Percentiles rank a stretch among this genome's conserved stretches.
Conservation (phyloP, 2,329 filamentous ascomycete species). For the Fusarium xyrophilum region DNA sequence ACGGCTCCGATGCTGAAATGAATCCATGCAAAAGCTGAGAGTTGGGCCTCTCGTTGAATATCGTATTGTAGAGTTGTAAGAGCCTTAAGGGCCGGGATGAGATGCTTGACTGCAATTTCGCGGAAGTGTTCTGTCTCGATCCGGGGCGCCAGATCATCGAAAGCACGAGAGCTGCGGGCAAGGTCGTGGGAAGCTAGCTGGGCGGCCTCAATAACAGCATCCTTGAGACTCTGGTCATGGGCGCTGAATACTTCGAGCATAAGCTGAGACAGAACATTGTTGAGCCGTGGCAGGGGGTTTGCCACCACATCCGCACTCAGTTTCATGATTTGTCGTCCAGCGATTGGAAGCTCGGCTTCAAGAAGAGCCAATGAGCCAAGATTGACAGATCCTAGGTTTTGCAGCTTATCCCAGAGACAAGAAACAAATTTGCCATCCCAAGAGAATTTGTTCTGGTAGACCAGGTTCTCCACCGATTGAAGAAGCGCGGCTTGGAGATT, state of each 20-base stretch:
- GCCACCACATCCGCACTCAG: conserved; percentile 57
- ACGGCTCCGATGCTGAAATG: conserved; percentile 77
- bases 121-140: conserved; percentile 49
- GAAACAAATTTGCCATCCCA: conserved; percentile 52
- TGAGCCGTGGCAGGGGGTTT: conserved; percentile 59
- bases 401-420: conserved; percentile 63
- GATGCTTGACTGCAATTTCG: conserved; percentile 49
- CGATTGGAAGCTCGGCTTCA: conserved; percentile 68
- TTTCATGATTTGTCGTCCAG: conserved; percentile 62
- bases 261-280: conserved; percentile 55
- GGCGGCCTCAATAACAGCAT: conserved; percentile 40
- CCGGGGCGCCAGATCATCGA: conserved; percentile 33
- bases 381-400: conserved; percentile 58
- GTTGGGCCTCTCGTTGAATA: conserved; percentile 37
- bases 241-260: conserved; percentile 52
- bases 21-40: conserved; percentile 70
- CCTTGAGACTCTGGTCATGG: conserved; percentile 47
- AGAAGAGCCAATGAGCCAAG: conserved; percentile 68
- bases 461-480: conserved; percentile 57
- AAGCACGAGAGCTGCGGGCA: conserved; percentile 5
- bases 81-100: conserved; percentile 56
- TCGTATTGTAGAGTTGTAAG: conserved; percentile 45
- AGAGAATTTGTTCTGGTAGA: conserved; percentile 47
- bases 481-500: conserved; percentile 50
- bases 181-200: conserved; percentile 27